Base-by-base conservation (phyloP, 176 grass and related monocot species). In the Triticum dicoccoides region DNA sequence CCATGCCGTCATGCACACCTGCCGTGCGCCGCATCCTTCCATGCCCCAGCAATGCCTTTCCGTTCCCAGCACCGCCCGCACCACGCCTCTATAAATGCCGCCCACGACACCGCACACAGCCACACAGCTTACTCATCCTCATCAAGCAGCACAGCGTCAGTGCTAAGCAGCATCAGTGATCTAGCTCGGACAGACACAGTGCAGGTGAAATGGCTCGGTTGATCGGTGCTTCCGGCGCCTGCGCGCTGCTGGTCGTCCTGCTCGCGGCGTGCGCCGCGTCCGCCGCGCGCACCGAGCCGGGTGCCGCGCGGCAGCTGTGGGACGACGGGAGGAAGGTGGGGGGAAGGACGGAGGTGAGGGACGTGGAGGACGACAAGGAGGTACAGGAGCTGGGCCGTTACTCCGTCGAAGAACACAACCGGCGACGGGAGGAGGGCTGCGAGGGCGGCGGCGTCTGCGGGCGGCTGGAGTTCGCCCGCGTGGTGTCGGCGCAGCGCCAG, bases 301-400 rank as follows among this genome's bases (percentile, higher is more conserved):
- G 76, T 65, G 59, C 38, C 21, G 33, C 32, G 11, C 54, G 71
- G 56, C 61, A 51, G 47, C 18, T 54, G 79, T 11, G 23, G 39
- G 81, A 41, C 66, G 82, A 66, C 65, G 77, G 91, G 62, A 89
- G 93, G 61, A 96, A 89, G 85, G 93, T 94, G 51, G 93, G 93
- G 11, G 92, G 61, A 4, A 76, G 88, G 87, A 88, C 85, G 47
- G 84, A 92, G 47, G 90, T 98, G 67, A 67, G 51, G 33, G 32
- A 96, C 86, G 94, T 96, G 35, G 94, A 92, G 81, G 23, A 51
- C 11, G 77, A 96, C 94, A 54, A 56, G 71, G 90, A 94, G 64
- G 94, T 98, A 82, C 97, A 98, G 86, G 92, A 94, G 15, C 94
- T 96, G 2, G 97, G 97, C 4, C 88, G 69, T 7, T 98, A 94